These are phyloP conservation scores for Fusarium nodosum DNA, from an alignment of 2,329 filamentous ascomycete species.

Conservation along the genomic window DNA sequence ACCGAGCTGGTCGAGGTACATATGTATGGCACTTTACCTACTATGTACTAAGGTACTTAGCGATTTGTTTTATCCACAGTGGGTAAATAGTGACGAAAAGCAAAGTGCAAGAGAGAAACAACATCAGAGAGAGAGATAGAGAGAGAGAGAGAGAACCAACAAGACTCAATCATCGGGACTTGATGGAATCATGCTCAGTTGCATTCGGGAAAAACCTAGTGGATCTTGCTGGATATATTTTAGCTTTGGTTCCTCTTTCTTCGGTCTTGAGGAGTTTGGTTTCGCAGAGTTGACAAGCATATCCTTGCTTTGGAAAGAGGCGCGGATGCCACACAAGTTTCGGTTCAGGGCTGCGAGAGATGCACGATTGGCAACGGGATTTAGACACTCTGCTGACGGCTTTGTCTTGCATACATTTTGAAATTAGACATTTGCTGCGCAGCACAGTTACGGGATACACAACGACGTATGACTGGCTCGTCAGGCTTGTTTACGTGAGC, in stretches of 20 bases:
- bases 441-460: not conserved
- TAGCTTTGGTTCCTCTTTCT: not conserved
- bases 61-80: slow-evolving; percentile 2
- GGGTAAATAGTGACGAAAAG: slow-evolving; percentile 6
- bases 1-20: not conserved
- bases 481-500: not conserved
- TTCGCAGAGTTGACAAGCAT: slow-evolving; percentile 20
- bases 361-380: slow-evolving; percentile 17
- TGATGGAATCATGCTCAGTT: slow-evolving; percentile 25
- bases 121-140: not conserved
- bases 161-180: not conserved
- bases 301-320: slow-evolving; percentile 18
- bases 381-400: not conserved
- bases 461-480: slow-evolving; percentile 16
- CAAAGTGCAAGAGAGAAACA: slow-evolving; percentile 11
- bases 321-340: slow-evolving; percentile 9
- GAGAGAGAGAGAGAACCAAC: not conserved
- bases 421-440: slow-evolving; percentile 8
- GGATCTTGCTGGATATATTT: slow-evolving; percentile 4
- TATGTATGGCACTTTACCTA: too few species aligned
- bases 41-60: too few species aligned
- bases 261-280: slow-evolving; percentile 1
- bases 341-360: slow-evolving; percentile 3
- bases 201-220: slow-evolving; percentile 24
- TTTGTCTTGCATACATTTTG: slow-evolving; percentile 9